Conservation (phyloP, 1,284 basidiomycete genomes). For the Tilletia caries region DNA sequence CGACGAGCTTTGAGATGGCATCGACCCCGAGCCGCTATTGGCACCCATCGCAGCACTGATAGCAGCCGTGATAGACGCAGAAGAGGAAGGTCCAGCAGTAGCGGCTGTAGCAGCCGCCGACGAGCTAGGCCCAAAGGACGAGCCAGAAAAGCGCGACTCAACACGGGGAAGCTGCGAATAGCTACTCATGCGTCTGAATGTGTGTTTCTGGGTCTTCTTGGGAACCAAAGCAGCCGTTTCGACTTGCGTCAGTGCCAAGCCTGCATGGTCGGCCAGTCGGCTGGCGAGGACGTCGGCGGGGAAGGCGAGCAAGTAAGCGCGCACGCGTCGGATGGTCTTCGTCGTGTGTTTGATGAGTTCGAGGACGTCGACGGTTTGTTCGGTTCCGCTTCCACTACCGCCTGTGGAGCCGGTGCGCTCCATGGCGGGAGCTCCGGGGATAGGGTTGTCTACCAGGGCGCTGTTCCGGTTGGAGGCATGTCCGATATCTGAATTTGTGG, state of each 20-base stretch:
- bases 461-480: constrained; percentile 5
- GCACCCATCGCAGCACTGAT: too few species aligned
- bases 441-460: neutral
- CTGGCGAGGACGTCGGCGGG: constrained; percentile 20
- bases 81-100: neutral
- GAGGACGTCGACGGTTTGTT: constrained; percentile 16
- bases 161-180: constrained; percentile 8
- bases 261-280: constrained; percentile 1
- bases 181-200: neutral
- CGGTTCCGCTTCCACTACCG: neutral
- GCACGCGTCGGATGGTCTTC: constrained; percentile 33
- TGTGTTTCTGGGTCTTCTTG: neutral
- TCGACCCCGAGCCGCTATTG: too few species aligned
- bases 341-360: constrained; percentile 27
- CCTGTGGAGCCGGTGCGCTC: neutral
- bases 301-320: constrained; percentile 33
- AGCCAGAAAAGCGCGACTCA: neutral
- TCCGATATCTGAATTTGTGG: neutral
- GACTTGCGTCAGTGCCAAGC: neutral
- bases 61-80: neutral
- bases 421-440: neutral
- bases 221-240: neutral
- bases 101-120: neutral
- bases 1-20: neutral
- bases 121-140: neutral